Evolutionary conservation across 371 early-diverging fungal genomes (phyloP), one percentile per base, ranked within the genome.

Genomic region (Mortierella sp.): DNA sequence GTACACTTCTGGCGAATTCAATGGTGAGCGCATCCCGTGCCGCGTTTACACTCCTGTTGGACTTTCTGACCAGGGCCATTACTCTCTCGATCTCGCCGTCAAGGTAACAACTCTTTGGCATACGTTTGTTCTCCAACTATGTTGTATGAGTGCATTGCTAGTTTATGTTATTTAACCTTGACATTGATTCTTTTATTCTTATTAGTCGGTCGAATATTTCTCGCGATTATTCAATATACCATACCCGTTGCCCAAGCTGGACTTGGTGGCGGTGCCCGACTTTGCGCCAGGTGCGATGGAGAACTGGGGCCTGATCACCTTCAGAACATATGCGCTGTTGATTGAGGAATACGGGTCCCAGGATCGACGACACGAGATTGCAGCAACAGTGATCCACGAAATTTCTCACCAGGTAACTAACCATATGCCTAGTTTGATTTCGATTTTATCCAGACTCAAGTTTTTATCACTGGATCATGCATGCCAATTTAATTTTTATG

Each of bases 301-400:
- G 88, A 99, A 99, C 90, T 98, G 98, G 98, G 98, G 98, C 21
- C 84, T 99, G 49, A 94, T 99, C n/a, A 97, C 98, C 12, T 99
- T 94, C 89, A 92, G 99, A 70, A 94, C 92, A 70, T 91, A 94
- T 43, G 91, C 92, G 18, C 89, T 99, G 11, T 89, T 98, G 11
- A 93, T 91, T 78, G 93, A 95, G 76, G 92, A 93, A 71, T 88
- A 91, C 24, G 82, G 86, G 1, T 72, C 77, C 11, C 82, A 82
- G 29, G 86, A 85, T 27, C 51, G 86, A 24, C 97, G 96, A 89
- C 90, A 96, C 83, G 88, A 91, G 54, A 93, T 97, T 71, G 97
- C 97, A 0, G 95, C 95, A 65, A 95, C 95, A 27, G 96, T 98
- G 0, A 93, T 95, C 72, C 99, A 99, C 87, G 99, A 99, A 90